phyloP scores from a whole-genome alignment of 108 stramenopile species.

The Cylindrotheca fusiformis region DNA sequence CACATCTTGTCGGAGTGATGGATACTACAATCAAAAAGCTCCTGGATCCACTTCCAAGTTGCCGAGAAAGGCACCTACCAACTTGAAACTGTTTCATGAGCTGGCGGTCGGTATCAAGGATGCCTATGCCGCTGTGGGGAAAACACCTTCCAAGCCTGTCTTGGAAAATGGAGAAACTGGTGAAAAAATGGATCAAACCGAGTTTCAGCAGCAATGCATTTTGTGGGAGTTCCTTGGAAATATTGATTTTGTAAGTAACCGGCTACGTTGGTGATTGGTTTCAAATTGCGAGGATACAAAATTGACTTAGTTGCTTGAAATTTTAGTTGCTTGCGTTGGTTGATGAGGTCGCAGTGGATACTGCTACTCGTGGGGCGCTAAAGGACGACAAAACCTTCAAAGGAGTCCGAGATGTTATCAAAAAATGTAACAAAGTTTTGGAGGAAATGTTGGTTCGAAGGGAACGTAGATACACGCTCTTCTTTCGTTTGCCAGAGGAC shows the following conservation, averaged over 20 bases:
- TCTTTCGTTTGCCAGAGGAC: conserved; percentile 67
- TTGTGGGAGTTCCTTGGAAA: conserved; percentile 84
- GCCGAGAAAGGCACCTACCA: conserved; percentile 76
- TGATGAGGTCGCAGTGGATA: conserved; percentile 84
- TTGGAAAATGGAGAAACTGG: conserved; percentile 28
- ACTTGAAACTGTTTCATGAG: conserved; percentile 84
- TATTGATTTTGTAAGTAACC: conserved; percentile 72
- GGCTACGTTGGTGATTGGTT: neutral
- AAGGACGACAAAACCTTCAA: conserved; percentile 85
- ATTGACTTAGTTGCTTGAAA: neutral
- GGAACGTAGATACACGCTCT: conserved; percentile 75
- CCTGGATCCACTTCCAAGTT: conserved; percentile 78
- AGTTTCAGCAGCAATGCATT: conserved; percentile 41
- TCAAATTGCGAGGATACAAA: neutral
- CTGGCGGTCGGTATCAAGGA: conserved; percentile 85
- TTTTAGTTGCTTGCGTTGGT: conserved; percentile 68
- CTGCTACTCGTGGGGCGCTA: conserved; percentile 79
- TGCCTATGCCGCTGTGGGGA: conserved; percentile 78
- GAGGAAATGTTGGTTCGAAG: conserved; percentile 78
- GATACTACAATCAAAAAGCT: conserved; percentile 84
- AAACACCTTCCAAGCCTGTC: conserved; percentile 46
- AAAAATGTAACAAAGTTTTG: conserved; percentile 82
- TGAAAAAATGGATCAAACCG: conserved; percentile 24
- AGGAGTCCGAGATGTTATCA: conserved; percentile 82
- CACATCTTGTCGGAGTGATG: conserved; percentile 84